Evolutionary conservation across 805 yeast genomes (phyloP).

Genomic region (Pichia thaimueangensis): DNA sequence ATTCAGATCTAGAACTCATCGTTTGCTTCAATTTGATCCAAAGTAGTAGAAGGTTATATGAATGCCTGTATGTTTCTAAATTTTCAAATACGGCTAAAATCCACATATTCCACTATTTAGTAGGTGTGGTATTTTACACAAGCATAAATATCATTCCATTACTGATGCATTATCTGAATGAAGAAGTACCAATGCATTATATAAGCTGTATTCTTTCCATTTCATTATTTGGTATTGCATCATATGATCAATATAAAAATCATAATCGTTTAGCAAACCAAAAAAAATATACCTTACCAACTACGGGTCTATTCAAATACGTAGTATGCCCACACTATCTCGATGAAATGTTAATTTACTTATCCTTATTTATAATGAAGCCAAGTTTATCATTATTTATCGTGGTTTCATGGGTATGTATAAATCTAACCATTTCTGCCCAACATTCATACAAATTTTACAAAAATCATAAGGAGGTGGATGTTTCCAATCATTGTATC

Average conservation of each 20-base stretch:
- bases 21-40: constrained; percentile 36
- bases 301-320: constrained; percentile 40
- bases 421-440: constrained; percentile 52
- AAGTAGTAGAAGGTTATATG: constrained; percentile 48
- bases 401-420: constrained; percentile 33
- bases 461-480: constrained; percentile 16
- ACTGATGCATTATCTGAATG: neutral
- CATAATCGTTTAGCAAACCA: constrained; percentile 45
- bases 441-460: constrained; percentile 47
- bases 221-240: constrained; percentile 28
- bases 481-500: constrained; percentile 10
- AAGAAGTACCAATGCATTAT: too few relatives aligned
- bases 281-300: constrained; percentile 53
- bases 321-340: constrained; percentile 63
- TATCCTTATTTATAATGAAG: constrained; percentile 17
- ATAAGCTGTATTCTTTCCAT: constrained; percentile 5
- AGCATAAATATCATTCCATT: constrained; percentile 36
- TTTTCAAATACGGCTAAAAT: constrained; percentile 46
- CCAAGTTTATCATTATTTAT: constrained; percentile 18
- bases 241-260: constrained; percentile 42
- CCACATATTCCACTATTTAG: constrained; percentile 60
- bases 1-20: constrained; percentile 7
- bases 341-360: constrained; percentile 57
- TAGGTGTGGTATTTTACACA: constrained; percentile 55
- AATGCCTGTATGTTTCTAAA: constrained; percentile 44